These are phyloP conservation scores for Nothophaeocryptopus gaeumannii DNA, from an alignment of 2,329 filamentous ascomycete genomes.

Conservation along the genomic window DNA sequence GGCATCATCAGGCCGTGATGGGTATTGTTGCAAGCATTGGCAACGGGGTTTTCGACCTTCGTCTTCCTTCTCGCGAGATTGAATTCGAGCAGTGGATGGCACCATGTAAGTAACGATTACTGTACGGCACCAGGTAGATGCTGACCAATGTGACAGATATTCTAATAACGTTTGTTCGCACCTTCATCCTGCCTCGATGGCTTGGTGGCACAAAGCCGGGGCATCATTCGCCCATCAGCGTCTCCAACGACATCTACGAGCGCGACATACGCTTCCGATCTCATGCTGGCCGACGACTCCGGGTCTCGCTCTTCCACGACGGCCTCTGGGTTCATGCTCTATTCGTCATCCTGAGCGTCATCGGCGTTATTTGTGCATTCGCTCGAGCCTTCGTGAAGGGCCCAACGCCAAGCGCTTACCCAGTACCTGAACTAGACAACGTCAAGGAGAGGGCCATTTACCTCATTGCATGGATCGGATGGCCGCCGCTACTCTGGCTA, in stretches of 20 bases:
- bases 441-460: conserved; percentile 39
- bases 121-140: too few relatives aligned
- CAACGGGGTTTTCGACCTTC: conserved; percentile 8
- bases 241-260: conserved; percentile 49
- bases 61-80: conserved; percentile 10
- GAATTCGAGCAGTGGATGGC: conserved; percentile 10
- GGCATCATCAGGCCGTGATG: conserved; percentile 15
- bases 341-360: conserved; percentile 7
- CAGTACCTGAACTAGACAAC: not conserved
- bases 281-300: not conserved
- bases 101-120: conserved; percentile 1
- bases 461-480: conserved; percentile 60
- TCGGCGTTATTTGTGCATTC: not conserved
- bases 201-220: conserved; percentile 59
- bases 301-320: conserved; percentile 12
- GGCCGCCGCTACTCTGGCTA: conserved; percentile 60
- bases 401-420: not conserved
- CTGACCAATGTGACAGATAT: too few relatives aligned
- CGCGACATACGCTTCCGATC: not conserved
- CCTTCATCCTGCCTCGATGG: not conserved
- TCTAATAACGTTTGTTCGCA: conserved; percentile 3
- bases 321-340: conserved; percentile 9
- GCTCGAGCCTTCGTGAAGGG: not conserved
- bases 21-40: conserved; percentile 6
- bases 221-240: conserved; percentile 60